Conservation (phyloP, 2,329 filamentous ascomycete genomes). For the Trichoderma breve region DNA sequence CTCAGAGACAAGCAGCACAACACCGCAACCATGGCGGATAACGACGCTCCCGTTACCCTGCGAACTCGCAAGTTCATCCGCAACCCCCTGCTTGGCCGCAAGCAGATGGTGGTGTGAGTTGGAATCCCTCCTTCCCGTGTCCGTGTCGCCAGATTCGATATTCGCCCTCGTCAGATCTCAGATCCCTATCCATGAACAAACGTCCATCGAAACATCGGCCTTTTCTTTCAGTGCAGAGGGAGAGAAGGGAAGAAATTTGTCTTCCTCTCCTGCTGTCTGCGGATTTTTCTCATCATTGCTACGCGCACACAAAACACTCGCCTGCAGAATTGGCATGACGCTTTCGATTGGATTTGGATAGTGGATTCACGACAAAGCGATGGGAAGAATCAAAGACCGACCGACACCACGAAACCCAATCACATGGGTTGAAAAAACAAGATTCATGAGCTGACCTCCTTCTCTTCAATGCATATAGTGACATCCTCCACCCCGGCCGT, state of each 20-base stretch:
- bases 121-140: background rate
- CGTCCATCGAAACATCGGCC: background rate
- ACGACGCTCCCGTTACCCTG: slow-evolving; percentile 73
- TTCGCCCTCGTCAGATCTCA: background rate
- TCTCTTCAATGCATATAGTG: slow-evolving; percentile 61
- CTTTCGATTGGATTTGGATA: slow-evolving; percentile 6
- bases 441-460: slow-evolving; percentile 2
- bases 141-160: slow-evolving; percentile 8
- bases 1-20: slow-evolving; percentile 34
- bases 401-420: background rate
- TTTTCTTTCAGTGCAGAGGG: background rate
- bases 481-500: slow-evolving; percentile 98
- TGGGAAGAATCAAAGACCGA: background rate
- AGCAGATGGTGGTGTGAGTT: slow-evolving; percentile 99
- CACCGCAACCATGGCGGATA: slow-evolving; percentile 81
- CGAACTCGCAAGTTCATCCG: slow-evolving; percentile 99
- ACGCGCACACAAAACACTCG: background rate
- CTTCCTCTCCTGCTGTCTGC: background rate
- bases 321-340: background rate
- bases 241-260: background rate
- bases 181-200: background rate
- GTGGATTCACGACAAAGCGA: background rate
- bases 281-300: background rate
- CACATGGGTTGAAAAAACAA: background rate
- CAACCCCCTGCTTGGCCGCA: slow-evolving; percentile 97